These are phyloP conservation scores for Zoysia pacifica DNA, from an alignment of 176 grass and related monocot species.

Conservation along the genomic window DNA sequence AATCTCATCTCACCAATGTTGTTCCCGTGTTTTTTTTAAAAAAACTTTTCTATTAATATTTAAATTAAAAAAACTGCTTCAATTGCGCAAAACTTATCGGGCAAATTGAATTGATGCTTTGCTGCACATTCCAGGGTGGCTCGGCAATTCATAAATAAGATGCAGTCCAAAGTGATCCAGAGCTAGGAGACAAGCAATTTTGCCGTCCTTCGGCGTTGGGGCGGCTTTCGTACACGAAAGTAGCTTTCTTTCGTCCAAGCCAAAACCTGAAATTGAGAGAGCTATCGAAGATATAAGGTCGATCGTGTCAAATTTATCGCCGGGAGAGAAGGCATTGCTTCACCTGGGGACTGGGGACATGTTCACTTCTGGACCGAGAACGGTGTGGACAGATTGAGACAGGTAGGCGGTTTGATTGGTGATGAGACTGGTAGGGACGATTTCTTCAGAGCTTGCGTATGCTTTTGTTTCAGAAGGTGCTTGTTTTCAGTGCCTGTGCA, in stretches of 20 bases:
- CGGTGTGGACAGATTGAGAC: constrained; percentile 33
- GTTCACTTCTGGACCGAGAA: constrained; percentile 44
- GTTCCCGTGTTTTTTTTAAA: background rate
- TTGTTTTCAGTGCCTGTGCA: constrained; percentile 31
- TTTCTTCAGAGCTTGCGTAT: constrained; percentile 58
- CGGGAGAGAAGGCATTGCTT: constrained; percentile 45
- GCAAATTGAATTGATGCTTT: background rate
- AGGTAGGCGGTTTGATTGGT: constrained; percentile 48
- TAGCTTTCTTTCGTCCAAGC: constrained; percentile 26
- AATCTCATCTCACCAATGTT: background rate
- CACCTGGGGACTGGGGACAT: constrained; percentile 43
- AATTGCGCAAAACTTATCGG: background rate
- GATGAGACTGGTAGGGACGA: constrained; percentile 89
- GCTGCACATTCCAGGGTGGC: constrained; percentile 49
- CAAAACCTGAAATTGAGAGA: constrained; percentile 27
- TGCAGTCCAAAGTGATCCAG: constrained; percentile 70
- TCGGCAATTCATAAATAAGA: constrained; percentile 81
- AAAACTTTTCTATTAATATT: background rate
- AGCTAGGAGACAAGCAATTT: constrained; percentile 88
- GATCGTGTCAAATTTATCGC: constrained; percentile 45
- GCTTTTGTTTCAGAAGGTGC: constrained; percentile 76
- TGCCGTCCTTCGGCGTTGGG: constrained; percentile 61
- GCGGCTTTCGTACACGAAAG: constrained; percentile 78
- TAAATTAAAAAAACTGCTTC: background rate
- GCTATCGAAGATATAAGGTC: constrained; percentile 55